Evolutionary conservation across 2,329 filamentous ascomycete genomes (phyloP), one percentile per base, ranked within the genome.

Genomic region (Neospermospora avenae): DNA sequence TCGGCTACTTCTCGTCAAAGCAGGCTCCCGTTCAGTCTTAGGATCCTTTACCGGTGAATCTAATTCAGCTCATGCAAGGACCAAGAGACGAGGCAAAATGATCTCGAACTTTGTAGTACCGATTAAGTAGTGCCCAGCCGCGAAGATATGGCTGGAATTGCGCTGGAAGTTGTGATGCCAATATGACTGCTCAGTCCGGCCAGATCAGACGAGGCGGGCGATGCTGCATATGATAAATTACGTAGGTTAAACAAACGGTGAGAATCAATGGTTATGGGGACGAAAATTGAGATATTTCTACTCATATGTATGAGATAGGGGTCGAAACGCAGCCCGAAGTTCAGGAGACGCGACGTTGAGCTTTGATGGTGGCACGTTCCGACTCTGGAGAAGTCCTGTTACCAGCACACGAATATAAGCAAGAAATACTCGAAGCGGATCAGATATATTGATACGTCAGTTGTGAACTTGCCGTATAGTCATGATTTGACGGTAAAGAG

Each of bases 321-420:
- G 53, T 37, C 53, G 53, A 45, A 55, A 55, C 53, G 28, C 14
- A 41, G 28, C 46, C 53, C n/a, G 39, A 35, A n/a, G 41, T 55
- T 37, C 31, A 49, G 31, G 31, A 51, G 46, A 49, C 28, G 25
- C 37, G 37, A 45, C 13, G 24, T 44, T 45, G 25, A 49, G 46
- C 48, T 51, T 37, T 51, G 48, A 24, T 51, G 28, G 24, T 37
- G 31, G n/a, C 46, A 35, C 46, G 4, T 25, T 45, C 42, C 22
- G 42, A 45, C 16, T 37, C 28, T n/a, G 25, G 20, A 8, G 22
- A 22, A 35, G 13, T 6, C 16, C 20, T 49, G 46, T 5, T 18
- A 44, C 41, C 28, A 7, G 41, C 41, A 22, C 4, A 44, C 18
- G n/a, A n/a, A 16, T n/a, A 3, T 37, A 37, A 11, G 11, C 34